A percentile compares a stretch with the other conserved stretches of the same genome.
Evolutionary conservation across 148 eudicot genomes (phyloP).

Genomic region (Rhododendron ferrugineum): DNA sequence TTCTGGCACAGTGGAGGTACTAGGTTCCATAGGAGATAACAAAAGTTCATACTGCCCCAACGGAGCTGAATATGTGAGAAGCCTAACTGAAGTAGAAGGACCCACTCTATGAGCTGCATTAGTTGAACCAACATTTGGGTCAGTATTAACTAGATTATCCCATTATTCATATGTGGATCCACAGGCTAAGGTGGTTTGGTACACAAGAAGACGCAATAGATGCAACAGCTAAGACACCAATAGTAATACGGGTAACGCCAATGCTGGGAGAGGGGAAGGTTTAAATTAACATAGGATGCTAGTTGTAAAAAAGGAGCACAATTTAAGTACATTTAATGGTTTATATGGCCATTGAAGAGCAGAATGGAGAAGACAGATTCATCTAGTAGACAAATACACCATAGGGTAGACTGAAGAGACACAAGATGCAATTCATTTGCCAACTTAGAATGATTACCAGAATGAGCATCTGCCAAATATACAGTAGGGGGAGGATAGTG

Average conservation of each 20-base stretch:
- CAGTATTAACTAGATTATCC: conserved; percentile 19
- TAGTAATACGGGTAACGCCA: background rate
- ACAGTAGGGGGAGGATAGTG: conserved; percentile 93
- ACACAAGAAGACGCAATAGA: background rate
- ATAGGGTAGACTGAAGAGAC: conserved; percentile 42
- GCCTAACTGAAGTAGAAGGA: conserved; percentile 71
- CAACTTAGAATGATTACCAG: conserved; percentile 45
- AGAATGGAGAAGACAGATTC: background rate
- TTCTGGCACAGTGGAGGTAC: conserved; percentile 36
- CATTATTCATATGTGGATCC: background rate
- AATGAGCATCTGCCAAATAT: conserved; percentile 66
- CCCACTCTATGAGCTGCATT: conserved; percentile 50
- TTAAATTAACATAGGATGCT: background rate
- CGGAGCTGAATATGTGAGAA: conserved; percentile 92
- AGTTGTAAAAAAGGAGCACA: background rate
- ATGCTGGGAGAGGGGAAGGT: background rate
- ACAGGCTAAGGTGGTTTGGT: background rate
- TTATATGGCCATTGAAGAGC: background rate
- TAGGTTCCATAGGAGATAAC: conserved; percentile 68
- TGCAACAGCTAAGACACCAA: background rate
- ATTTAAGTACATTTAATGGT: background rate
- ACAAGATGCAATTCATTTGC: conserved; percentile 52
- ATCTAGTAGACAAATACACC: background rate
- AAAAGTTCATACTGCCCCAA: conserved; percentile 89
- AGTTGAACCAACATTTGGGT: conserved; percentile 31